Conservation (phyloP, 2,329 filamentous ascomycete genomes). For the Penicillium sp. region DNA sequence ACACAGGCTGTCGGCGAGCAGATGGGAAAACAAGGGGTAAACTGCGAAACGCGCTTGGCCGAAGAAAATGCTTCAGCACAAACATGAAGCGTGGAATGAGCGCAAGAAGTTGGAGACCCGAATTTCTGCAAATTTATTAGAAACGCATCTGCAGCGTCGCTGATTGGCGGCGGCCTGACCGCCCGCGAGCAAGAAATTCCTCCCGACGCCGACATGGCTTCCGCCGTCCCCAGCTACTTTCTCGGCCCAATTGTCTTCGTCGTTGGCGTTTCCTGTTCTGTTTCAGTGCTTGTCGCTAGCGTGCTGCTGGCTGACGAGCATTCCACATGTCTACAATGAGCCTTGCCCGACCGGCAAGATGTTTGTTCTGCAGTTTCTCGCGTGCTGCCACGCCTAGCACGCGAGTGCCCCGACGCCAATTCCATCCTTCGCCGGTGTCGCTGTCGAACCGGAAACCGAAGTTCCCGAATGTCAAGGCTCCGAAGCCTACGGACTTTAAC, state of each 20-base stretch:
- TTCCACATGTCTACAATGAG: conserved; percentile 43
- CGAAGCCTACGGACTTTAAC: conserved; percentile 41
- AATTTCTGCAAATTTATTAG: conserved; percentile 27
- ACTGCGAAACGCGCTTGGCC: conserved; percentile 9
- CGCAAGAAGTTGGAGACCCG: conserved; percentile 9
- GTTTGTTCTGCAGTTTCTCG: conserved; percentile 51
- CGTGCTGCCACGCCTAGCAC: conserved; percentile 39
- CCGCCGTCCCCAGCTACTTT: conserved; percentile 14
- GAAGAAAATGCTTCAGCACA: conserved; percentile 13
- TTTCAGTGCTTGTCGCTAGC: conserved; percentile 20
- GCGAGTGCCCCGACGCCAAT: conserved; percentile 48
- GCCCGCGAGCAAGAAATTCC: conserved; percentile 30
- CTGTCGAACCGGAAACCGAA: conserved; percentile 41
- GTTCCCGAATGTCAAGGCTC: conserved; percentile 39
- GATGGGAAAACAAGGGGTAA: conserved; percentile 1
- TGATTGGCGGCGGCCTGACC: conserved; percentile 25
- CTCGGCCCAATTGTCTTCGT: conserved; percentile 16
- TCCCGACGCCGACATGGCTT: conserved; percentile 20
- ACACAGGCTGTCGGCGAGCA: conserved; percentile 8
- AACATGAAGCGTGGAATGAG: conserved; percentile 17
- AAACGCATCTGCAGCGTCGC: conserved; percentile 20
- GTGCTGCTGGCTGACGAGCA: conserved; percentile 31
- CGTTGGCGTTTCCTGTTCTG: conserved; percentile 5
- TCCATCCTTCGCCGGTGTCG: conserved; percentile 46
- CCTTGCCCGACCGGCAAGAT: conserved; percentile 49